Conservation (phyloP, 2,329 filamentous ascomycete species). For the Cryphonectria radicalis region DNA sequence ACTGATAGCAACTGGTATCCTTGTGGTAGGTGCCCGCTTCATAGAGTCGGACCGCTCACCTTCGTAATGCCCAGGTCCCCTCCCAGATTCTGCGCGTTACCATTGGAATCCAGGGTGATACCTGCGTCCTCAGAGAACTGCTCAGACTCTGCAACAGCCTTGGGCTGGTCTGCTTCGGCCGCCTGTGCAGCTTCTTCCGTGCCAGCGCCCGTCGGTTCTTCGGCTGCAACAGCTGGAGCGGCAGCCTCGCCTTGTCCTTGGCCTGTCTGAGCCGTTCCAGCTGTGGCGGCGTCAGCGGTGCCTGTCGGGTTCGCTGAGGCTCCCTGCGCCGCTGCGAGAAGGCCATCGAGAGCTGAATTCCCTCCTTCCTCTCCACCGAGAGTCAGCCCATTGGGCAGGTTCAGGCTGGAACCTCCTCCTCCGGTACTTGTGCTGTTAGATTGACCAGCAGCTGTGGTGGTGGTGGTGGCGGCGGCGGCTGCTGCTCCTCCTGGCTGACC, state of each 20-base stretch:
- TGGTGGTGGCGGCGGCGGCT: neutral
- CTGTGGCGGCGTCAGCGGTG: neutral
- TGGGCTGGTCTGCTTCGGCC: conserved; percentile 12
- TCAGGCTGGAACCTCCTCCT: conserved; percentile 9
- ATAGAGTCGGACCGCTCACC: neutral
- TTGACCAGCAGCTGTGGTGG: conserved; percentile 11
- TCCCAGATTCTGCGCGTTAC: conserved; percentile 24
- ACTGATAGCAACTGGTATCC: neutral
- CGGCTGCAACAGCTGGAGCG: conserved; percentile 1
- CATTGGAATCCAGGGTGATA: conserved; percentile 24
- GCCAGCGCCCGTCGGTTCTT: neutral
- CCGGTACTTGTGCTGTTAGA: neutral
- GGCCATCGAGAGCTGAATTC: conserved; percentile 11
- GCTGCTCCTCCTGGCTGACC: conserved; percentile 9
- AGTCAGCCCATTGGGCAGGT: conserved; percentile 15
- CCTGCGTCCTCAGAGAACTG: conserved; percentile 29
- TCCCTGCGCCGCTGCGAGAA: conserved; percentile 20
- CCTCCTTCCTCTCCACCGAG: conserved; percentile 18
- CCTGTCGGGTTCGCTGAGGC: conserved; percentile 23
- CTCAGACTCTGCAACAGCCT: conserved; percentile 26
- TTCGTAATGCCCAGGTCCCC: conserved; percentile 28
- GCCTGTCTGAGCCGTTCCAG: conserved; percentile 15
- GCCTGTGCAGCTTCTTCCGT: conserved; percentile 7
- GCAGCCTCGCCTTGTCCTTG: conserved; percentile 23
- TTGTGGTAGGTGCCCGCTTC: neutral